A percentile compares a stretch with the other conserved stretches of the same genome.
Evolutionary conservation across 768 basidiomycete genomes (phyloP).

Genomic region (Suillus brevipes): DNA sequence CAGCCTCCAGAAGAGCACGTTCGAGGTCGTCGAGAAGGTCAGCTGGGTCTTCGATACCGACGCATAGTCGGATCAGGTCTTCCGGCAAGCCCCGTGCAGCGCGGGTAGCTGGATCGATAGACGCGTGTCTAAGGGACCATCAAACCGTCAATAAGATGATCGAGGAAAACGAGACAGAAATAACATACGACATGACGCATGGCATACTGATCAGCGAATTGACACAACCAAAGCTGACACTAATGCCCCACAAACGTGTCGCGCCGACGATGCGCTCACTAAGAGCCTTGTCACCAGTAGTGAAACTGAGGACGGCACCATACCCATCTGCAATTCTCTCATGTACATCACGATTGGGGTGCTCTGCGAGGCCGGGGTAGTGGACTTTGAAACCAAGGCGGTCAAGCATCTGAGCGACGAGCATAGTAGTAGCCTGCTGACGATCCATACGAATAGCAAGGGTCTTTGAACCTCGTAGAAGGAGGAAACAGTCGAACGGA

Average conservation of each 20-base stretch:
- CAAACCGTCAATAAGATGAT: conserved; percentile 7
- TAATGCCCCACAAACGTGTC: conserved; percentile 94
- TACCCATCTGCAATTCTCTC: conserved; percentile 86
- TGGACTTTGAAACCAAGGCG: conserved; percentile 85
- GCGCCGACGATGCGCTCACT: conserved; percentile 93
- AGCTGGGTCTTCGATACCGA: conserved; percentile 93
- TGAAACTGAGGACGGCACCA: conserved; percentile 93
- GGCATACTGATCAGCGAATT: conserved; percentile 99
- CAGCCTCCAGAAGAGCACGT: conserved; percentile 86
- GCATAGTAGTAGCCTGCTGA: conserved; percentile 79
- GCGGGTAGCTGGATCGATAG: conserved; percentile 93
- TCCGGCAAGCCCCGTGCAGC: conserved; percentile 98
- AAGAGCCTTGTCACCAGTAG: conserved; percentile 86
- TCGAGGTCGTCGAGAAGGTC: conserved; percentile 96
- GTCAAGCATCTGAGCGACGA: conserved; percentile 85
- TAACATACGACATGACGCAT: conserved; percentile 96
- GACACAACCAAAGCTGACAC: conserved; percentile 96
- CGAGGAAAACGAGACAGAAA: conserved; percentile 3
- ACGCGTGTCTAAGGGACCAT: conserved; percentile 72
- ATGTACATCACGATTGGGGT: conserved; percentile 87
- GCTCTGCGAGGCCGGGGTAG: conserved; percentile 85
- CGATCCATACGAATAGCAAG: conserved; percentile 95
- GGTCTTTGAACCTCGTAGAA: conserved; percentile 94
- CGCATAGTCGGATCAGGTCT: conserved; percentile 95
- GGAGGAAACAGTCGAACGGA: conserved; percentile 95